Evolutionary conservation across 1,284 basidiomycete species (phyloP).

Genomic region (Boletellus deceptivus): DNA sequence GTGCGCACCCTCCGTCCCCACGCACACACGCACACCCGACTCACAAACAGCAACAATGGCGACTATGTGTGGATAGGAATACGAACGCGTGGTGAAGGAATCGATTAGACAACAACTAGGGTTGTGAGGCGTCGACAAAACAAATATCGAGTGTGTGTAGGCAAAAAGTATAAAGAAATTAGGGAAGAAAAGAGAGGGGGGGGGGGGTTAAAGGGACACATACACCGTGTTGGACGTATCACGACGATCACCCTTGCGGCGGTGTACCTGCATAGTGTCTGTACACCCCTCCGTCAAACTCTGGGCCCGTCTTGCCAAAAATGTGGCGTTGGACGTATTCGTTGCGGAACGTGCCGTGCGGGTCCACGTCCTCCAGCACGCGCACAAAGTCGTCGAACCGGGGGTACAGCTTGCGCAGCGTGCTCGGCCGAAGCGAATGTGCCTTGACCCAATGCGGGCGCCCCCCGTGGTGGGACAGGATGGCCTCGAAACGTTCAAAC

Average conservation of each 20-base stretch:
- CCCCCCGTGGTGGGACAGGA: slow-evolving; percentile 73
- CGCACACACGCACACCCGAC: no score
- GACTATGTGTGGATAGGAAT: slow-evolving; percentile 45
- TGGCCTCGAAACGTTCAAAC: slow-evolving; percentile 79
- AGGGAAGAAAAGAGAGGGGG: background rate
- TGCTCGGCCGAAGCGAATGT: slow-evolving; percentile 71
- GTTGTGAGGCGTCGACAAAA: slow-evolving; percentile 38
- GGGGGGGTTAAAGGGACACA: no score
- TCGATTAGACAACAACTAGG: slow-evolving; percentile 73
- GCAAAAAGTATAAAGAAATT: background rate
- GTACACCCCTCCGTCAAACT: slow-evolving; percentile 53
- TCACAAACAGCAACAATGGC: no score
- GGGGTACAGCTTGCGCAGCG: slow-evolving; percentile 75
- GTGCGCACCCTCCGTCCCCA: slow-evolving; percentile 30
- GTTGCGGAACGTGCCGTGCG: slow-evolving; percentile 76
- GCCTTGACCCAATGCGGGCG: slow-evolving; percentile 98
- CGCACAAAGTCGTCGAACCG: slow-evolving; percentile 78
- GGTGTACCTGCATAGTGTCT: slow-evolving; percentile 35
- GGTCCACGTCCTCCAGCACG: slow-evolving; percentile 76
- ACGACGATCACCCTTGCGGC: no score
- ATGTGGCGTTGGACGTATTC: slow-evolving; percentile 78
- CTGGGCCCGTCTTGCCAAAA: slow-evolving; percentile 49
- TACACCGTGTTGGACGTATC: background rate
- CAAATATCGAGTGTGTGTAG: slow-evolving; percentile 15
- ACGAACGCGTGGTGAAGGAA: slow-evolving; percentile 68